phyloP scores from a whole-genome alignment of 805 yeast genomes.

The Starmerella powellii region DNA sequence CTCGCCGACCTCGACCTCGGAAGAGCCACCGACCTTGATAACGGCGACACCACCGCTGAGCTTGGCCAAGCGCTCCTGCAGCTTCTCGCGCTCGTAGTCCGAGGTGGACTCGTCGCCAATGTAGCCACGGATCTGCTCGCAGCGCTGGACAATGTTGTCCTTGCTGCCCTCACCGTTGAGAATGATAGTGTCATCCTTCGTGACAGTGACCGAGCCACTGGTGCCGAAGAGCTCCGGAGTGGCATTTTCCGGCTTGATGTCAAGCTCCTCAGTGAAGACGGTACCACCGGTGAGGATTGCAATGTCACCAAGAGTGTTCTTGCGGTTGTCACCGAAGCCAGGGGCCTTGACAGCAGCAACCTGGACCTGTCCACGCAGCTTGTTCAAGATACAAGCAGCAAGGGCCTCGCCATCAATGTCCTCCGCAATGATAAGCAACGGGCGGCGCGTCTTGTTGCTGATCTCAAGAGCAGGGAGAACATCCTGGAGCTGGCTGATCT shows the following conservation, averaged over 20 bases:
- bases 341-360: constrained; percentile 97
- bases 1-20: constrained; percentile 97
- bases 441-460: constrained; percentile 87
- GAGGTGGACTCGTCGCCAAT: constrained; percentile 58
- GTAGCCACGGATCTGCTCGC: constrained; percentile 84
- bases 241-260: constrained; percentile 89
- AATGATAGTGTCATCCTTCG: constrained; percentile 91
- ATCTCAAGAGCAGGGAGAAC: constrained; percentile 85
- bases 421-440: constrained; percentile 85
- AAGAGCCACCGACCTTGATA: constrained; percentile 90
- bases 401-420: constrained; percentile 96
- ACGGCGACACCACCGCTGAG: constrained; percentile 98
- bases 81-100: constrained; percentile 91
- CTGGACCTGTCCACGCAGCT: constrained; percentile 95
- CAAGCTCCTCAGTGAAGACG: constrained; percentile 75
- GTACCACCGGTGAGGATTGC: constrained; percentile 94
- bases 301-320: constrained; percentile 88
- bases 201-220: constrained; percentile 80
- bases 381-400: constrained; percentile 94
- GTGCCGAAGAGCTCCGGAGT: constrained; percentile 81
- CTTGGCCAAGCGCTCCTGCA: constrained; percentile 95
- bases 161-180: constrained; percentile 86
- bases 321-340: constrained; percentile 98
- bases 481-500: constrained; percentile 79
- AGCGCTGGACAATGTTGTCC: constrained; percentile 68